phyloP scores from a whole-genome alignment of 768 basidiomycete species.

The Lactifluus volemus region DNA sequence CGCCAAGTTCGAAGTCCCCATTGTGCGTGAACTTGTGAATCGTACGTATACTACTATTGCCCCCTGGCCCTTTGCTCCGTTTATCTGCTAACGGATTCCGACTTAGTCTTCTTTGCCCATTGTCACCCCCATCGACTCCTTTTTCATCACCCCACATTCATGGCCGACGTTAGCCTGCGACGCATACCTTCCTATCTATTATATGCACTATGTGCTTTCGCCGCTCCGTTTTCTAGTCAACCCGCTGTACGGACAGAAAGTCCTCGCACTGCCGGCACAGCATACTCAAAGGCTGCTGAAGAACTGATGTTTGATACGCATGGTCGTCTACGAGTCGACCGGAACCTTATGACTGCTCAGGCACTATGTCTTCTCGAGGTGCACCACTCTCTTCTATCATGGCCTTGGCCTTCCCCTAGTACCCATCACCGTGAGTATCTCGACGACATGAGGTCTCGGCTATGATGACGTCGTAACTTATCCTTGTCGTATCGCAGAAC shows the following conservation, averaged over 20 bases:
- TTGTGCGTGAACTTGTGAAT: constrained; percentile 20
- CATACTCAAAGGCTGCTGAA: constrained; percentile 50
- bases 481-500: constrained; percentile 33
- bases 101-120: constrained; percentile 70
- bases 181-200: constrained; percentile 63
- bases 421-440: constrained; percentile 24
- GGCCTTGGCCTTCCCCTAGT: constrained; percentile 17
- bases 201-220: constrained; percentile 67
- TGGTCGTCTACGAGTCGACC: constrained; percentile 52
- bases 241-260: constrained; percentile 49
- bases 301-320: constrained; percentile 64
- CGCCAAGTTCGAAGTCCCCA: constrained; percentile 15
- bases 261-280: constrained; percentile 27
- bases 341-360: constrained; percentile 65
- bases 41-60: constrained; percentile 2
- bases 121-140: constrained; percentile 70
- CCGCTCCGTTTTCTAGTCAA: constrained; percentile 66
- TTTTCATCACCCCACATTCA: constrained; percentile 73
- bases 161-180: constrained; percentile 54
- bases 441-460: not conserved
- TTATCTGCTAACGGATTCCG: not conserved
- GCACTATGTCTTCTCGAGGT: constrained; percentile 65
- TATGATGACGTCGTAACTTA: constrained; percentile 1
- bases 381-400: constrained; percentile 41
- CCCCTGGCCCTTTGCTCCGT: not conserved